phyloP scores from a whole-genome alignment of 164 flowering plant genomes.

The Saururus chinensis region DNA sequence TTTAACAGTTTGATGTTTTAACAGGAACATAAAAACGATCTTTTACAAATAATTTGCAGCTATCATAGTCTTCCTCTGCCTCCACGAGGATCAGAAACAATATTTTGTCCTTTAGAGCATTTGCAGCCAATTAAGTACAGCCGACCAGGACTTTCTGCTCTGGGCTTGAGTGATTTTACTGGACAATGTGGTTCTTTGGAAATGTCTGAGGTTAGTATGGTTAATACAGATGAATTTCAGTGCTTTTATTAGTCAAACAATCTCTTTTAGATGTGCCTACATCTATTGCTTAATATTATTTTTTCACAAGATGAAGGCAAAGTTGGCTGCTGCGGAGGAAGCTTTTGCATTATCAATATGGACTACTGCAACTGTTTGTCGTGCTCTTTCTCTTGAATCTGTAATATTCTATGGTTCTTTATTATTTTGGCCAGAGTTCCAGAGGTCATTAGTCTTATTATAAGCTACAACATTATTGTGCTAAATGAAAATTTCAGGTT shows the following conservation, averaged over 20 bases:
- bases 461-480: not conserved
- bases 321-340: constrained; percentile 84
- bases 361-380: constrained; percentile 83
- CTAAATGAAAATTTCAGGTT: constrained; percentile 33
- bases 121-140: constrained; percentile 66
- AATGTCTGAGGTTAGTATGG: constrained; percentile 42
- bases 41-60: constrained; percentile 74
- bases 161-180: constrained; percentile 28
- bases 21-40: constrained; percentile 67
- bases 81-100: constrained; percentile 45
- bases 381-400: constrained; percentile 83
- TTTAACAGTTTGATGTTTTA: constrained; percentile 4
- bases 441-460: not conserved
- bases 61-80: constrained; percentile 67
- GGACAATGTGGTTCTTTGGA: constrained; percentile 21
- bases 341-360: constrained; percentile 73
- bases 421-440: constrained; percentile 1
- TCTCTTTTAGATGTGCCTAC: not conserved
- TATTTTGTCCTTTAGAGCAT: constrained; percentile 78
- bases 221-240: not conserved
- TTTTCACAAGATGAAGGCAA: constrained; percentile 38
- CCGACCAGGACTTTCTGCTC: constrained; percentile 45
- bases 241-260: not conserved
- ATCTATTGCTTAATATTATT: constrained; percentile 7
- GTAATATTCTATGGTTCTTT: constrained; percentile 32